Evolutionary conservation across 2,329 filamentous ascomycete genomes (phyloP), one percentile per base, ranked within the genome.

Genomic region (Cordyceps cicadae): DNA sequence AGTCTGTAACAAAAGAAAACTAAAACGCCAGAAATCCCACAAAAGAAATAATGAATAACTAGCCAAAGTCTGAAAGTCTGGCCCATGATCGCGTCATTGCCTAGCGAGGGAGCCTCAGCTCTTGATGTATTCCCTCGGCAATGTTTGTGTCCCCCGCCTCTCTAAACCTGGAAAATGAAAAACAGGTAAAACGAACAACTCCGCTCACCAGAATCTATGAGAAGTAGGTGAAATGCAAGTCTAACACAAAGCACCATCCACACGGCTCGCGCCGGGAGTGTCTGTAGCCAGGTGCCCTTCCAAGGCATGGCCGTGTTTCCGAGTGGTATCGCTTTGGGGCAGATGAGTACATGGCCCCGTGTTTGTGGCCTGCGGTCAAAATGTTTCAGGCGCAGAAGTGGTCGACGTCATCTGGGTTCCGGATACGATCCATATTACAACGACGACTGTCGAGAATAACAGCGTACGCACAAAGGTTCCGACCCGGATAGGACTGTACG

Each of bases 401-500:
- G 62, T n/a, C 19, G 60, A 43, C 49, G 49, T 60, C 56, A 77
- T 69, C 52, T 66, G 70, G 39, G 65, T 67, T 4, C 76, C 71
- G 3, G 76, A 76, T 26, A 75, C 52, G 15, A 76, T 64, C 77
- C 78, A 81, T 57, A 81, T 63, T 19, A 75, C 59, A 39, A 78
- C 64, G 45, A 78, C 74, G 46, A 77, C 66, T 43, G 74, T 67
- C 14, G 76, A 73, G 63, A 81, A 75, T 15, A 78, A 52, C n/a
- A 77, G 67, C 14, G 73, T 69, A n/a, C 77, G 75, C 49, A 75
- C 65, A 63, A 81, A 81, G 5, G 71, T 72, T 24, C 70, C 68
- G 11, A 70, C 53, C 52, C 73, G 71, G 14, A 69, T 55, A 5
- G 67, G 66, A 17, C 62, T 67, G 24, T 29, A 43, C n/a, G 54